Evolutionary conservation across 2,329 filamentous ascomycete species (phyloP).

Genomic region (Helotiales sp.): DNA sequence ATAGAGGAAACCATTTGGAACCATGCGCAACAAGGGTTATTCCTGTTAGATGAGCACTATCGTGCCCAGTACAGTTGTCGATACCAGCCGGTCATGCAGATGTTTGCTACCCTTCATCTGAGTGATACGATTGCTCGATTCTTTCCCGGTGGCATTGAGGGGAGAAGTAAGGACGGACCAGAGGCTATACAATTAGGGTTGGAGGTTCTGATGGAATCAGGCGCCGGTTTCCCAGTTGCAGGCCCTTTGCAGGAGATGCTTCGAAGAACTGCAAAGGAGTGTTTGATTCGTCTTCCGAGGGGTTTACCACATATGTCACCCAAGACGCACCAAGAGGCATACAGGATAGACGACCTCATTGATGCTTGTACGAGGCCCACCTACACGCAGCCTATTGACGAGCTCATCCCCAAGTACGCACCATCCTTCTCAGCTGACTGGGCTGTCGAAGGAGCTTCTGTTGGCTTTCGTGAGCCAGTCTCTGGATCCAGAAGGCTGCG

Average conservation of each 20-base stretch:
- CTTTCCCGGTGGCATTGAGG: conserved; percentile 29
- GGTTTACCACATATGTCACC: conserved; percentile 19
- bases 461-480: conserved; percentile 22
- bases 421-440: conserved; percentile 33
- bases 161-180: conserved; percentile 25
- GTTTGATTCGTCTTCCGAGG: conserved; percentile 24
- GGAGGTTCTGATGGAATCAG: conserved; percentile 32
- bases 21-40: conserved; percentile 34
- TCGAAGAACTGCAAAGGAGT: conserved; percentile 27
- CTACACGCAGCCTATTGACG: conserved; percentile 32
- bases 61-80: conserved; percentile 30
- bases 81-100: conserved; percentile 37
- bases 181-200: conserved; percentile 33
- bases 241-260: conserved; percentile 35
- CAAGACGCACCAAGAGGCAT: conserved; percentile 11
- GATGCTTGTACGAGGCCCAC: conserved; percentile 34
- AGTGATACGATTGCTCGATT: conserved; percentile 33
- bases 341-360: conserved; percentile 34
- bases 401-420: conserved; percentile 32
- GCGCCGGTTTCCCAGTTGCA: conserved; percentile 32
- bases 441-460: conserved; percentile 17
- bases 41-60: conserved; percentile 34
- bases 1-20: conserved; percentile 32
- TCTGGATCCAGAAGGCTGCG: conserved; percentile 9
- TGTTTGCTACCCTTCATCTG: conserved; percentile 36